Percentiles rank a stretch among this genome's conserved stretches.
These are phyloP conservation scores for Panaeolus cyanescens DNA, from an alignment of 768 basidiomycete species.

Conservation along the genomic window DNA sequence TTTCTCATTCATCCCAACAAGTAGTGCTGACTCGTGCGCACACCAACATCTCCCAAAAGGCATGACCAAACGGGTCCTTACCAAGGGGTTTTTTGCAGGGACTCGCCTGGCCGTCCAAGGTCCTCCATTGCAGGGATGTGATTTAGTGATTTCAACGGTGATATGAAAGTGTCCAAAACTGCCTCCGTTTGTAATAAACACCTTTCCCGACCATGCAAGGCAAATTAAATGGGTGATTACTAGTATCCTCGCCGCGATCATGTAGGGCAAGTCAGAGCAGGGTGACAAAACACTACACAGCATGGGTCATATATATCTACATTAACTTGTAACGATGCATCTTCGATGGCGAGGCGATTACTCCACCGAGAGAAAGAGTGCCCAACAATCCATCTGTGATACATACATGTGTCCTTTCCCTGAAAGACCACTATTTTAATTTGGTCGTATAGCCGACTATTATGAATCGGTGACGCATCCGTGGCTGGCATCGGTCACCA, in stretches of 20 bases:
- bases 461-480: constrained; percentile 91
- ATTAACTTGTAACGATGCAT: background rate
- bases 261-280: background rate
- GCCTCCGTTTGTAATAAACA: background rate
- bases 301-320: background rate
- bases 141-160: background rate
- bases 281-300: background rate
- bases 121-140: background rate
- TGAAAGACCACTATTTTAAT: background rate
- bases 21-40: too few species aligned
- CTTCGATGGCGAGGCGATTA: background rate
- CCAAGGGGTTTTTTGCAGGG: background rate
- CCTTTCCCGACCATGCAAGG: background rate
- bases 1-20: too few species aligned
- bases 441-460: background rate
- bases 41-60: too few species aligned
- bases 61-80: too few species aligned
- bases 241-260: background rate
- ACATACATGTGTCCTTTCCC: too few species aligned
- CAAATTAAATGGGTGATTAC: constrained; percentile 1
- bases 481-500: constrained; percentile 87
- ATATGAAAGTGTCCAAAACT: background rate
- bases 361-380: too few species aligned
- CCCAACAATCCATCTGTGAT: background rate
- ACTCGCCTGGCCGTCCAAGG: background rate